Evolutionary conservation across 1,139 yeast genomes (phyloP).

Genomic region (Torulaspora globosa): DNA sequence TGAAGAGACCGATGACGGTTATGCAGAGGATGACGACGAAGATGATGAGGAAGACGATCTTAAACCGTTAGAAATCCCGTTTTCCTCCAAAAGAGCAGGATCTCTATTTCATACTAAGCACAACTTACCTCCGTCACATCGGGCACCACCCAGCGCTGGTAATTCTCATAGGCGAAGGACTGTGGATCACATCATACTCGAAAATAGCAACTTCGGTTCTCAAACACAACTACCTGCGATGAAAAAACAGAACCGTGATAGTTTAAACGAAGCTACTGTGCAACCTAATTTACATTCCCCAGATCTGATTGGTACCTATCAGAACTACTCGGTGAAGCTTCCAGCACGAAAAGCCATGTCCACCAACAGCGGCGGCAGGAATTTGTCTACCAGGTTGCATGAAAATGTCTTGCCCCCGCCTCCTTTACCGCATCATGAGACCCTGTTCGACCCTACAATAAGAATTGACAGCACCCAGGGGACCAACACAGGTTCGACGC

Average conservation of each 20-base stretch:
- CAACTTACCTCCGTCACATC: slow-evolving; percentile 10
- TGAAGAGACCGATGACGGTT: slow-evolving; percentile 34
- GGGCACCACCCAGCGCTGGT: slow-evolving; percentile 1
- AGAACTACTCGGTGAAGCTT: slow-evolving; percentile 5
- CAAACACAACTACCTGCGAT: slow-evolving; percentile 2
- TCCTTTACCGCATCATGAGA: slow-evolving; percentile 8
- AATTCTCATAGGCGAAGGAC: slow-evolving; percentile 5
- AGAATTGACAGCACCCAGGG: slow-evolving; percentile 1
- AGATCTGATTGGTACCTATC: slow-evolving; percentile 1
- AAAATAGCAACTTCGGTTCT: slow-evolving; percentile 2
- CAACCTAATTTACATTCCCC: slow-evolving; percentile 4
- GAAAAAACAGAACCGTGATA: background rate
- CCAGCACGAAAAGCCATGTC: slow-evolving; percentile 3
- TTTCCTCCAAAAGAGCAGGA: slow-evolving; percentile 22
- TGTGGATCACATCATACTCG: slow-evolving; percentile 16
- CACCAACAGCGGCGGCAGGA: slow-evolving; percentile 2
- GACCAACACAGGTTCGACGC: background rate
- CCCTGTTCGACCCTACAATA: slow-evolving; percentile 6
- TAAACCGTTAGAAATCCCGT: slow-evolving; percentile 41
- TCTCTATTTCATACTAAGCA: slow-evolving; percentile 17
- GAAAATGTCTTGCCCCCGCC: slow-evolving; percentile 10
- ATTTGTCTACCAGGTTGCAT: slow-evolving; percentile 3
- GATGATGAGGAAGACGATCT: slow-evolving; percentile 36
- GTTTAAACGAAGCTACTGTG: background rate
- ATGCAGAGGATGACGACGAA: slow-evolving; percentile 36